These are phyloP conservation scores for Cicer cuneatum DNA, from an alignment of 306 rosid genomes.

Conservation along the genomic window DNA sequence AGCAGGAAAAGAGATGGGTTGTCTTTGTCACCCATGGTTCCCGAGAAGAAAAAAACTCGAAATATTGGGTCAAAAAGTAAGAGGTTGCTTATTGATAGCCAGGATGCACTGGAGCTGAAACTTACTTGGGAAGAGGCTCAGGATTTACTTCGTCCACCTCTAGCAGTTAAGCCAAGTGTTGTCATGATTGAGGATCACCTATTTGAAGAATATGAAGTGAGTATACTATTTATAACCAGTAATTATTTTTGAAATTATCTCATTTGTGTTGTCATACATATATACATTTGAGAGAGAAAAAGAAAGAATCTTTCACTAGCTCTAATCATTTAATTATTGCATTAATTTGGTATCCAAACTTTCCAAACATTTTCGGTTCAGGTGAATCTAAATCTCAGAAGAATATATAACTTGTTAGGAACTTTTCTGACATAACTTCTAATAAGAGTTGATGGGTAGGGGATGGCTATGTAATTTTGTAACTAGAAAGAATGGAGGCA, in stretches of 20 bases:
- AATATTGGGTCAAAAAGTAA: conserved; percentile 95
- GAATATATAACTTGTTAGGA: conserved; percentile 25
- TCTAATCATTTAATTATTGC: conserved; percentile 2
- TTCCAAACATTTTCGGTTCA: not conserved
- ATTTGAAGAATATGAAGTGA: conserved; percentile 95
- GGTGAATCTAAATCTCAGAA: conserved; percentile 6
- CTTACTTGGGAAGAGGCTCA: conserved; percentile 99
- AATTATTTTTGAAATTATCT: conserved; percentile 28
- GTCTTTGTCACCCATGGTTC: conserved; percentile 70
- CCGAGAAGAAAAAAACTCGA: conserved; percentile 86
- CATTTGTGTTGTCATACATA: not conserved
- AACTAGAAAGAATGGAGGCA: conserved; percentile 26
- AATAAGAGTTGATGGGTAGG: conserved; percentile 7
- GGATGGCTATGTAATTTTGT: conserved; percentile 1
- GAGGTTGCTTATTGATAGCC: conserved; percentile 94
- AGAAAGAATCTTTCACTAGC: not conserved
- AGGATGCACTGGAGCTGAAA: conserved; percentile 88
- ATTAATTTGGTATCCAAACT: conserved; percentile 10
- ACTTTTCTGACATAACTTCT: conserved; percentile 18
- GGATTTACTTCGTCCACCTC: conserved; percentile 96
- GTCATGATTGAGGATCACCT: conserved; percentile 86
- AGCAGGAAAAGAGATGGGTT: conserved; percentile 74
- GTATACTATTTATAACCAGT: conserved; percentile 45
- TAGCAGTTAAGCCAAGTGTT: conserved; percentile 82
- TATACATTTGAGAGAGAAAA: not conserved